Evolutionary conservation across 2,329 filamentous ascomycete genomes (phyloP), one percentile per base, ranked within the genome.

Genomic region (Fusarium tupiense): DNA sequence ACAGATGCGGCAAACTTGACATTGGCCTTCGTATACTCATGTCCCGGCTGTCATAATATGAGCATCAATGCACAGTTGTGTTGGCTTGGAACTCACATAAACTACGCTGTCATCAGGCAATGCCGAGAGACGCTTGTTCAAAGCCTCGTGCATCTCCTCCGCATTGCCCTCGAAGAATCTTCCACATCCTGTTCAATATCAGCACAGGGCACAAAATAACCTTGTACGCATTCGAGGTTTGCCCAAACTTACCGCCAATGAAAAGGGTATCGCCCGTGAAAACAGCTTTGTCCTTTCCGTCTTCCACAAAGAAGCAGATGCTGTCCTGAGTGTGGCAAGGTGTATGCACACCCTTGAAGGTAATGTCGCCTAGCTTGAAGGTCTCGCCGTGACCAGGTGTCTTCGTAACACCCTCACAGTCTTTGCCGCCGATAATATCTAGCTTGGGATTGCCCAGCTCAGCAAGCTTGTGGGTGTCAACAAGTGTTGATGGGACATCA

Each of bases 291-390:
- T 89, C 85, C 54, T 90, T 86, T 26, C 91, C 91, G 79, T 99
- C 96, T 83, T 98, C 90, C 86, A 96, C 91, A 77, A 91, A 94
- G 86, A 92, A 99, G 87, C 96, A 99, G 81, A 99, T 98, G 83
- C 95, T 98, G 85, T 99, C 96, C 85, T 98, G 95, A 3, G 96
- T 99, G 82, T 99, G 96, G 83, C 96, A 99, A 4, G 96, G 96
- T 19, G 96, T 99, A 84, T 98, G 93, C n/a, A 98, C 86, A 31
- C 94, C 93, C 81, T 90, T 96, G 65, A 98, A 92, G 20, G 89
- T 88, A 82, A 99, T 96, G 76, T 89, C 88, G 64, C 96, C 96
- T 71, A 99, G 90, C 72, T 90, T 92, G 86, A 98, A 98, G 7
- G 87, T 90, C 74, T 94, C 90, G 44, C 91, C 91, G 81, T 98